phyloP scores from a whole-genome alignment of 371 early-diverging fungal species.

The Zychaea mexicana region DNA sequence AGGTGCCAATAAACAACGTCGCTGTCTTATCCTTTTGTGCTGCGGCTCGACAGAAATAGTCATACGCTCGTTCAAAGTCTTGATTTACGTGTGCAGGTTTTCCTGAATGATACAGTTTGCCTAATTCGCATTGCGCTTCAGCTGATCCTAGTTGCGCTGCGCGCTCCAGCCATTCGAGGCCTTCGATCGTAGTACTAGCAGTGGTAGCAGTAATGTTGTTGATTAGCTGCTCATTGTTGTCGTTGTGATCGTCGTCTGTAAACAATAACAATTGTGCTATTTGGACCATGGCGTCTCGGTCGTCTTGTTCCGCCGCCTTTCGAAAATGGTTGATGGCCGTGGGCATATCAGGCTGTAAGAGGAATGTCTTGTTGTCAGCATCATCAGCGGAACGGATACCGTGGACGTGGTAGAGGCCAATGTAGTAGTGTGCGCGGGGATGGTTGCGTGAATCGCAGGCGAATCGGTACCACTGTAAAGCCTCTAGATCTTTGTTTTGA shows the following conservation, averaged over 20 bases:
- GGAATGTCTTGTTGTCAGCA: not conserved
- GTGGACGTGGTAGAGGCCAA: slow-evolving; percentile 34
- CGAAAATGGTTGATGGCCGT: slow-evolving; percentile 35
- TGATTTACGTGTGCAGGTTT: slow-evolving; percentile 21
- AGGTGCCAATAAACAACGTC: slow-evolving; percentile 41
- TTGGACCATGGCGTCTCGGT: slow-evolving; percentile 42
- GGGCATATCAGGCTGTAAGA: slow-evolving; percentile 12
- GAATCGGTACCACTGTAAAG: slow-evolving; percentile 33
- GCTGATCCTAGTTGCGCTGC: slow-evolving; percentile 39
- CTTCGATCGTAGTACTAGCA: slow-evolving; percentile 11
- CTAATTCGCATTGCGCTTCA: slow-evolving; percentile 45
- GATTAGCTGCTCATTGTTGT: not conserved
- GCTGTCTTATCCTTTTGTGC: slow-evolving; percentile 37
- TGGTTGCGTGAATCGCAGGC: slow-evolving; percentile 34
- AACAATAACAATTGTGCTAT: slow-evolving; percentile 28
- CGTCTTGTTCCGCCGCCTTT: slow-evolving; percentile 34
- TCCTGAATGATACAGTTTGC: slow-evolving; percentile 38
- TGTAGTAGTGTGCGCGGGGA: slow-evolving; percentile 33
- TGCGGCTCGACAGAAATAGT: slow-evolving; percentile 43
- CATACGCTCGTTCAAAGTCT: slow-evolving; percentile 48
- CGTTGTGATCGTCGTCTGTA: slow-evolving; percentile 7
- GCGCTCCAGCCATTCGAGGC: slow-evolving; percentile 25
- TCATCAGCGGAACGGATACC: slow-evolving; percentile 23
- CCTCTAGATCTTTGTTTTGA: slow-evolving; percentile 30
- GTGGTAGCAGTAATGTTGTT: not conserved